Conservation (phyloP, 768 basidiomycete genomes). For the Pleurotus giganteus region DNA sequence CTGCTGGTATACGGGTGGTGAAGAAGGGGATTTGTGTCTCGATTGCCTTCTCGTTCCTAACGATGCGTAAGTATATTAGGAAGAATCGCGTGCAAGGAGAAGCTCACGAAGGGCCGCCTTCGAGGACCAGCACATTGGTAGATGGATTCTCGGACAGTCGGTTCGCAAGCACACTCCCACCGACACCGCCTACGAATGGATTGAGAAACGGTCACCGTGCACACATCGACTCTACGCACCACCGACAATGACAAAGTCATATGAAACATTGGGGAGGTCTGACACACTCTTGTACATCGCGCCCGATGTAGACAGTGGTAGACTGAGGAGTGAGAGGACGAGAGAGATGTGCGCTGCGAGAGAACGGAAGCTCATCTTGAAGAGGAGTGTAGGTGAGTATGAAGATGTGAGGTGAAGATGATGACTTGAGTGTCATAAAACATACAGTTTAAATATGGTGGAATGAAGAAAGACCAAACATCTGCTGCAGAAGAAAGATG, state of each 20-base stretch:
- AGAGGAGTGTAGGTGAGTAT: no score
- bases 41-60: slow-evolving; percentile 1
- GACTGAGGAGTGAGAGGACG: not conserved
- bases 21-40: slow-evolving; percentile 8
- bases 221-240: slow-evolving; percentile 1
- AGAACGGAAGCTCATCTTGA: no score
- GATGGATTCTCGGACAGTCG: slow-evolving; percentile 7
- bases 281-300: not conserved
- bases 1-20: not conserved
- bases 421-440: no score
- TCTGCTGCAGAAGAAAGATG: no score
- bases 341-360: not conserved
- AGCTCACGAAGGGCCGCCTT: slow-evolving; percentile 5
- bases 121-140: slow-evolving; percentile 2
- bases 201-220: not conserved
- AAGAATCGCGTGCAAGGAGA: not conserved
- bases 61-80: not conserved
- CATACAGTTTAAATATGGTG: no score
- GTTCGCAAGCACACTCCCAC: slow-evolving; percentile 5
- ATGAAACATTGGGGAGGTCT: not conserved
- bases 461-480: no score
- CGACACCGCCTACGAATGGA: slow-evolving; percentile 8
- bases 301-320: not conserved
- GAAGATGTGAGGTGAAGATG: no score
- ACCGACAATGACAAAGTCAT: slow-evolving; percentile 12